Percentiles rank a stretch among this genome's conserved stretches.
Evolutionary conservation across 805 yeast genomes (phyloP).

Genomic region (Metschnikowia arizonensis): DNA sequence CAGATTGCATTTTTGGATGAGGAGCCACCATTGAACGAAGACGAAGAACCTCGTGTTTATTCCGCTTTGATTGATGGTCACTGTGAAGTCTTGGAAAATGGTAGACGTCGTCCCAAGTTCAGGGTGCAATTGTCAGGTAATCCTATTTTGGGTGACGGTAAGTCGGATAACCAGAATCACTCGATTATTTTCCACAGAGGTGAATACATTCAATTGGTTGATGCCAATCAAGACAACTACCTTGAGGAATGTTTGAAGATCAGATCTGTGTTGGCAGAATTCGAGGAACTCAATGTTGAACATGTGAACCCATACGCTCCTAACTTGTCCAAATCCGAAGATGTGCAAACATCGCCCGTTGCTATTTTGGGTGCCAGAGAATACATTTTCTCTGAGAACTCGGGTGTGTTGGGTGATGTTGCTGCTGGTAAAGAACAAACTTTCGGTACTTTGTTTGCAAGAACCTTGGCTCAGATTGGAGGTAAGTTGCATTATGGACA

Average conservation of each 20-base stretch:
- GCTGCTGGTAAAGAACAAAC: slow-evolving; percentile 90
- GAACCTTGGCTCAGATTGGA: slow-evolving; percentile 77
- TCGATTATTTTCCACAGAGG: slow-evolving; percentile 73
- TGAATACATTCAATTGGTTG: slow-evolving; percentile 74
- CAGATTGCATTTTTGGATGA: slow-evolving; percentile 61
- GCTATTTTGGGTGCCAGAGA: slow-evolving; percentile 84
- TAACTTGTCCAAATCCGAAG: slow-evolving; percentile 54
- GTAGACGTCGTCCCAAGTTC: slow-evolving; percentile 51
- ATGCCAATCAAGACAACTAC: slow-evolving; percentile 82
- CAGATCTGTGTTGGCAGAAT: slow-evolving; percentile 69
- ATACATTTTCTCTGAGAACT: slow-evolving; percentile 76
- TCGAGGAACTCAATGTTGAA: slow-evolving; percentile 59
- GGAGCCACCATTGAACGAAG: slow-evolving; percentile 49
- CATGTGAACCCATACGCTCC: slow-evolving; percentile 79
- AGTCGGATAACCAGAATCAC: slow-evolving; percentile 79
- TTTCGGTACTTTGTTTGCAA: slow-evolving; percentile 78
- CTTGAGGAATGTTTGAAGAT: slow-evolving; percentile 78
- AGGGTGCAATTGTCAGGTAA: slow-evolving; percentile 68
- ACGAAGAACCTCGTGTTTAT: slow-evolving; percentile 49
- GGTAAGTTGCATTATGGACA: slow-evolving; percentile 85
- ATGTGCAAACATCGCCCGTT: slow-evolving; percentile 48
- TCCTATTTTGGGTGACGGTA: slow-evolving; percentile 83
- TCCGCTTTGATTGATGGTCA: slow-evolving; percentile 60
- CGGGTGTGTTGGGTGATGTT: slow-evolving; percentile 78
- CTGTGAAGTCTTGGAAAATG: slow-evolving; percentile 44